Evolutionary conservation across 345 rosid genomes (phyloP), one percentile per base, ranked within the genome.

Genomic region (Salix viminalis): DNA sequence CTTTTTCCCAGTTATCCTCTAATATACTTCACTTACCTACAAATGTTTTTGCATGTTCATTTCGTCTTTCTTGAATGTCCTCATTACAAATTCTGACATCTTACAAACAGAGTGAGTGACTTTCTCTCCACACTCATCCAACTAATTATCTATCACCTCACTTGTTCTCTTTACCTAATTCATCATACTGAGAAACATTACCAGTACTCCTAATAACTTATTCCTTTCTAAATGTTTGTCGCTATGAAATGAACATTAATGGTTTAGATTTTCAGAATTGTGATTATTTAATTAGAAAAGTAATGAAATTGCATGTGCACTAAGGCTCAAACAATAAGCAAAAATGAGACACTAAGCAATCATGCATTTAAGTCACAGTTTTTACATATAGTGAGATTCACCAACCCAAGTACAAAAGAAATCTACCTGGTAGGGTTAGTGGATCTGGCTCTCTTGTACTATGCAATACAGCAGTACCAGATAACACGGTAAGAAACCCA

Each of bases 401-500:
- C 78, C 42, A 39, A 76, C 44, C 64, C 26, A 30, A 3, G 39
- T 36, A 19, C 19, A 23, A 9, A 69, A 72, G 60, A 66, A 2
- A 62, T 52, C 1, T 87, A 91, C 96, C 96, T 84, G 92, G 79
- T 68, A 86, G 76, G 15, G 77, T 80, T 41, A 86, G 91, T 71
- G 87, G 84, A 75, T 88, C 96, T 21, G 88, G 85, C 28, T 91
- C 93, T 82, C 91, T 90, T 0, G 96, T 90, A 78, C 87, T 85
- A 58, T 91, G 96, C 79, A 91, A 78, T 21, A 91, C 88, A 13
- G 84, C 73, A 64, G 96, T 91, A 66, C 96, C 94, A 66, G 94
- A 91, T 77, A 91, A 75, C 78, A 91, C 90, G 9, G 92, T 90
- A 62, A 90, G 66, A 79, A 91, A 91, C 41, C 96, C 96, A 81